A percentile compares a stretch with the other conserved stretches of the same genome.
These are phyloP conservation scores for Hura crepitans DNA, from an alignment of 441 rosid genomes.

Conservation along the genomic window DNA sequence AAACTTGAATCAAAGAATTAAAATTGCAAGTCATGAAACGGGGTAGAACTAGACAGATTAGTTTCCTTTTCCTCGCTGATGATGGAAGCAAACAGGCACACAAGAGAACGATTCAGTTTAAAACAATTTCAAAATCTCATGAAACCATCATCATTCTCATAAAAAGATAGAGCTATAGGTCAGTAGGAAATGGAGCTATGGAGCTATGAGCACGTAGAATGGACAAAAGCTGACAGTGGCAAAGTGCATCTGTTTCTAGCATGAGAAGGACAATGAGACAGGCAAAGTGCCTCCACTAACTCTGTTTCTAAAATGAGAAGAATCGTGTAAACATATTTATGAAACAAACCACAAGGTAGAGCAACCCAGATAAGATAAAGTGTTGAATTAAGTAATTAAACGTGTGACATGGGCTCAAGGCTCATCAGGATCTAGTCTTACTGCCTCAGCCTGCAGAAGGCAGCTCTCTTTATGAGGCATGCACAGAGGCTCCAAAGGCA, in stretches of 20 bases:
- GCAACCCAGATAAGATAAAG: not conserved
- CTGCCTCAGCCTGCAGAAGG: not conserved
- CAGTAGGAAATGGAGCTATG: not conserved
- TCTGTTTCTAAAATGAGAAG: not conserved
- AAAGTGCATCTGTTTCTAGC: not conserved
- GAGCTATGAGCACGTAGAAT: not conserved
- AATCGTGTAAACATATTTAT: not conserved
- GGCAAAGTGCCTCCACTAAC: not conserved
- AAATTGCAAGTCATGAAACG: not conserved
- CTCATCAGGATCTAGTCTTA: not conserved
- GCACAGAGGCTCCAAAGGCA: no score
- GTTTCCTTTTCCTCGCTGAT: not conserved
- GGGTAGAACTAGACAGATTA: not conserved
- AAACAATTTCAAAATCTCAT: not conserved
- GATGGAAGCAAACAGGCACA: not conserved
- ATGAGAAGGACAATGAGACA: not conserved
- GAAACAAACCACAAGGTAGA: not conserved
- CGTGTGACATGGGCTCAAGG: not conserved
- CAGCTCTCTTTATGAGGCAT: not conserved
- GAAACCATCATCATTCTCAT: not conserved
- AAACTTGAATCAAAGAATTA: constrained; percentile 4
- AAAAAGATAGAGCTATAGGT: not conserved
- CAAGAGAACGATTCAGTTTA: not conserved
- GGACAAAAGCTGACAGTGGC: not conserved
- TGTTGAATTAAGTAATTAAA: not conserved